These are phyloP conservation scores for Nissolia schottii DNA, from an alignment of 306 rosid genomes.

Conservation along the genomic window DNA sequence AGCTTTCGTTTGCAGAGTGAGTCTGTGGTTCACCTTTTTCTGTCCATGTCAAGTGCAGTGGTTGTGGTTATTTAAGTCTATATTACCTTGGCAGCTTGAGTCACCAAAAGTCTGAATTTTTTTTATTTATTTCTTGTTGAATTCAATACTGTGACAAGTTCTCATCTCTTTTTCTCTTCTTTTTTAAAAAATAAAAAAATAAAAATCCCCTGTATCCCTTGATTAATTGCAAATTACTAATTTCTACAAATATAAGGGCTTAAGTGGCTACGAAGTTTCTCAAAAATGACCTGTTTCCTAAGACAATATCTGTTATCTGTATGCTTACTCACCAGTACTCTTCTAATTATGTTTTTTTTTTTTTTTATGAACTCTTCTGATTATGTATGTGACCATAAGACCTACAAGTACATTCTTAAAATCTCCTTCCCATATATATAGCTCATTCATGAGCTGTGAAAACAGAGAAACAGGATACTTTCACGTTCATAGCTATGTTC, in stretches of 20 bases:
- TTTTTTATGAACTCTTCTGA: too few species aligned
- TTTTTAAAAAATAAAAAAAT: too few species aligned
- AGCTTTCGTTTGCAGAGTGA: constrained; percentile 94
- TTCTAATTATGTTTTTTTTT: too few species aligned
- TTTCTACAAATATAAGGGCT: background rate
- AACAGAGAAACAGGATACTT: too few species aligned
- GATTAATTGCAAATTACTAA: background rate
- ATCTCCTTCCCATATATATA: too few species aligned
- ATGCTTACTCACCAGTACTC: too few species aligned
- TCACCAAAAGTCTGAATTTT: background rate
- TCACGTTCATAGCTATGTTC: too few species aligned
- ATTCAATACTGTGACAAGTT: background rate
- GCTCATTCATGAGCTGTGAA: too few species aligned
- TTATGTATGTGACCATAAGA: too few species aligned
- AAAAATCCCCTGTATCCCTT: background rate
- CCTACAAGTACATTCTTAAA: too few species aligned
- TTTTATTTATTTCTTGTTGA: background rate
- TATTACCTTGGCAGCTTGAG: background rate
- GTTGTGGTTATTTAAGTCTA: constrained; percentile 20
- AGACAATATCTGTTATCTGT: background rate
- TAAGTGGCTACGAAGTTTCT: background rate
- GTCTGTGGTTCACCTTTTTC: constrained; percentile 18
- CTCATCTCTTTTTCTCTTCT: background rate
- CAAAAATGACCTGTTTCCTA: background rate
- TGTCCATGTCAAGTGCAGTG: background rate